Percentiles rank a stretch among this genome's conserved stretches.
Conservation (phyloP, 2,329 filamentous ascomycete genomes). For the Fusarium proliferatum region DNA sequence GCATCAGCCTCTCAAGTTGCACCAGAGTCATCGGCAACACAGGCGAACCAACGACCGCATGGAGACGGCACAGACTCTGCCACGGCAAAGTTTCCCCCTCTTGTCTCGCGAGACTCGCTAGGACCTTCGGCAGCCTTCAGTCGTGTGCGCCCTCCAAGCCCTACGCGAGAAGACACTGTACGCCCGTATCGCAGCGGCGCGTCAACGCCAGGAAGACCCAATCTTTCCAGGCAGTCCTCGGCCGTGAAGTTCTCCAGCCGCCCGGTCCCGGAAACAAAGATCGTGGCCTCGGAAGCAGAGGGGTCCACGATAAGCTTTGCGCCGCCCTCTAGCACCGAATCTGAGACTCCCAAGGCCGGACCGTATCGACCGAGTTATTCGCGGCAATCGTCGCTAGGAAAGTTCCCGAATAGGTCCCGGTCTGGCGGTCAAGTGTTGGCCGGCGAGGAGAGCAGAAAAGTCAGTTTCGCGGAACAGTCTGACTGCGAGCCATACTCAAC, state of each 20-base stretch:
- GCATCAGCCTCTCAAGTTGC: conserved; percentile 16
- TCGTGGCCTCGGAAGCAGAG: conserved; percentile 70
- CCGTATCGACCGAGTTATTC: conserved; percentile 51
- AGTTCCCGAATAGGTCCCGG: conserved; percentile 71
- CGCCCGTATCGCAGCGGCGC: conserved; percentile 38
- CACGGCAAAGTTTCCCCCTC: conserved; percentile 40
- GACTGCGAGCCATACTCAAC: conserved; percentile 32
- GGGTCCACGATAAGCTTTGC: conserved; percentile 75
- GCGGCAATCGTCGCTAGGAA: conserved; percentile 61
- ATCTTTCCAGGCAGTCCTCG: conserved; percentile 63
- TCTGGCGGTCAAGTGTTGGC: conserved; percentile 70
- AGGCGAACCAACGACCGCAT: background rate
- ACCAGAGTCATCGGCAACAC: conserved; percentile 13
- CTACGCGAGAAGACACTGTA: conserved; percentile 37
- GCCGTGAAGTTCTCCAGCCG: conserved; percentile 76
- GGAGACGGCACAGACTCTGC: conserved; percentile 6
- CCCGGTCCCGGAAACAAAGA: conserved; percentile 75
- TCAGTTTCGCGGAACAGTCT: conserved; percentile 68
- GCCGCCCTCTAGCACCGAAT: conserved; percentile 46
- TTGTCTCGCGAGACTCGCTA: conserved; percentile 29
- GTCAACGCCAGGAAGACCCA: conserved; percentile 54
- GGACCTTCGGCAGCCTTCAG: conserved; percentile 8
- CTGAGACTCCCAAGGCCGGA: conserved; percentile 47
- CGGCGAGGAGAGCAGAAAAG: conserved; percentile 66
- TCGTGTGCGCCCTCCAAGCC: conserved; percentile 43